Evolutionary conservation across 73 alveolate species (phyloP), one percentile per base, ranked within the genome.

Genomic region (Paramecium pentaurelia): DNA sequence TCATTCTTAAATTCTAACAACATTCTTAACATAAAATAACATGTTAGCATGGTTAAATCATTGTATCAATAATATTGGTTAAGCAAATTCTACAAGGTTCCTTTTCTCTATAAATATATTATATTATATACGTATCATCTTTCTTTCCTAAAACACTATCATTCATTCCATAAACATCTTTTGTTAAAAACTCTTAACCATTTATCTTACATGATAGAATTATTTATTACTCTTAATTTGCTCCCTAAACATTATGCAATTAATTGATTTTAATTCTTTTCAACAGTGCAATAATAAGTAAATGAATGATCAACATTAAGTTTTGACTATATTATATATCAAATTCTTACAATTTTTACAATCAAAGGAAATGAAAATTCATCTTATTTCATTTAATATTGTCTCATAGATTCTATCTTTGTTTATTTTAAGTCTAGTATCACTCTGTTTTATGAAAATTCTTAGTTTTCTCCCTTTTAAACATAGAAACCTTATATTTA

Each of bases 161-260:
- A 80, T 80, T n/a, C 58, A 80, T 80, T 47, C 91, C 91, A 80
- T 32, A 80, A n/a, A 80, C 91, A 80, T 80, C 91, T 16, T 45
- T 40, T 3, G 75, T 47, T 4, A 45, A 7, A n/a, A 80, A 80
- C 14, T 42, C 75, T 80, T 80, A 14, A 5, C 91, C 91, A 45
- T 80, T 42, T 6, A 42, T 28, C 91, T 80, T 16, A 6, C 9
- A 16, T 16, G 40, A 32, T 45, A 7, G 6, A n/a, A 80, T 49
- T 49, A 2, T 4, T 34, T 64, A 32, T 80, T 34, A 80, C 91
- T 12, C 58, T 80, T 11, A 80, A 25, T 80, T 42, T 80, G 30
- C 64, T 80, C 3, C 9, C 9, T 20, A 20, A 0, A 25, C 75
- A 45, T 11, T 80, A 22, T 11, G 34, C 77, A 36, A 40, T 22